A percentile compares a stretch with the other conserved stretches of the same genome.
phyloP scores from a whole-genome alignment of 1,284 basidiomycete species.

The Trichosporon asahii region DNA sequence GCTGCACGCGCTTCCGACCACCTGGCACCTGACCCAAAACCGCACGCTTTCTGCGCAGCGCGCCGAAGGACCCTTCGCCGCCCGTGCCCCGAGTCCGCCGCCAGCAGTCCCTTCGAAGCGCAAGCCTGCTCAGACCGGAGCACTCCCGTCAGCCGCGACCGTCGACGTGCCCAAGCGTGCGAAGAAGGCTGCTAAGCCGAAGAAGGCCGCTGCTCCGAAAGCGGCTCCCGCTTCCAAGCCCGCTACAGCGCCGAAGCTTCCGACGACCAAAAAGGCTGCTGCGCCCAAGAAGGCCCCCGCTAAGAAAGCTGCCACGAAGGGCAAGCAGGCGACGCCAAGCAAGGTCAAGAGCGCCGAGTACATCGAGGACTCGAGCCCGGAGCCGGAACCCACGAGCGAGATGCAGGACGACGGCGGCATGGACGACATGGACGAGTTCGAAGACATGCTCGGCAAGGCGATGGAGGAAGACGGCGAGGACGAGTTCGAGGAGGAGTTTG shows the following conservation, averaged over 20 bases:
- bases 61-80: constrained; percentile 5
- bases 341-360: constrained; percentile 45
- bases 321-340: constrained; percentile 17
- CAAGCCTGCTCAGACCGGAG: constrained; percentile 11
- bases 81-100: neutral
- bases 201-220: neutral
- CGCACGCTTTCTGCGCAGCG: constrained; percentile 25
- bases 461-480: constrained; percentile 37
- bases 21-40: constrained; percentile 38
- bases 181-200: neutral
- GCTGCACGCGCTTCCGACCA: constrained; percentile 34
- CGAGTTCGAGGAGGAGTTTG: constrained; percentile 34
- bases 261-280: constrained; percentile 9
- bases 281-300: constrained; percentile 13
- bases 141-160: neutral
- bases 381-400: constrained; percentile 15
- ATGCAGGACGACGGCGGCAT: constrained; percentile 15
- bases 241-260: neutral
- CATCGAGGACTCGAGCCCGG: constrained; percentile 47
- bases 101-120: constrained; percentile 1
- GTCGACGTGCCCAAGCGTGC: constrained; percentile 1
- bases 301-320: constrained; percentile 14
- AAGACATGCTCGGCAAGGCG: constrained; percentile 38
- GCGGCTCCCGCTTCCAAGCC: neutral
- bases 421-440: constrained; percentile 44